phyloP scores from a whole-genome alignment of 2,329 filamentous ascomycete species.

The Aspergillus sp. region DNA sequence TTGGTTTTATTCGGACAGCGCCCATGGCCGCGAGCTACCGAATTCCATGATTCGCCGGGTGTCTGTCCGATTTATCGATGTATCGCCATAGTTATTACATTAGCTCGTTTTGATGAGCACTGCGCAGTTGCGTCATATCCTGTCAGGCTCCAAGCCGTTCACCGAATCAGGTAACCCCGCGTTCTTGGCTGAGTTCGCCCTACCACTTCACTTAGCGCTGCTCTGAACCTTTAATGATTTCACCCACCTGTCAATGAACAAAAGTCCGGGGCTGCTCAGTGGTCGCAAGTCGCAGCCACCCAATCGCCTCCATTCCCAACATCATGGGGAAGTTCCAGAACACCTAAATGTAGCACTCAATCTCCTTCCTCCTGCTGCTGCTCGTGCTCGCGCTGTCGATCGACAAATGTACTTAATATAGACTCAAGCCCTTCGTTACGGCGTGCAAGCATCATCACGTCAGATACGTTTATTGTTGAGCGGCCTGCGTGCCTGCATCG shows the following conservation, averaged over 20 bases:
- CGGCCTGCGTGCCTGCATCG: conserved; percentile 74
- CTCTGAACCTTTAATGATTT: background rate
- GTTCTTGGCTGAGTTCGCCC: conserved; percentile 9
- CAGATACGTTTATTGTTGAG: conserved; percentile 75
- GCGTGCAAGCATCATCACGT: conserved; percentile 82
- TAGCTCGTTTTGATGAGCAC: background rate
- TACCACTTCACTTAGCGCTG: background rate
- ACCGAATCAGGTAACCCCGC: background rate
- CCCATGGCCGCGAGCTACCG: background rate
- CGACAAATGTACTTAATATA: conserved; percentile 57
- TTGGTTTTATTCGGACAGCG: background rate
- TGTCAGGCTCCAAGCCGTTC: background rate
- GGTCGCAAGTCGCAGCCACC: background rate
- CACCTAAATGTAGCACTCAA: background rate
- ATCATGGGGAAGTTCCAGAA: background rate
- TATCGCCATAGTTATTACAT: background rate
- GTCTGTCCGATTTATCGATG: background rate
- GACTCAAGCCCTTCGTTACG: conserved; percentile 82
- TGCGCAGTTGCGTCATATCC: conserved; percentile 13
- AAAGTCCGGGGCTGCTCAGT: background rate
- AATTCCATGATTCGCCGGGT: background rate
- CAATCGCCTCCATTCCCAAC: background rate
- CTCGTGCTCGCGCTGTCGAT: conserved; percentile 30
- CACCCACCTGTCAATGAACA: background rate
- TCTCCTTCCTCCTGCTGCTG: conserved; percentile 16